phyloP scores from a whole-genome alignment of 1,284 basidiomycete genomes.

The Puccinia polysora region DNA sequence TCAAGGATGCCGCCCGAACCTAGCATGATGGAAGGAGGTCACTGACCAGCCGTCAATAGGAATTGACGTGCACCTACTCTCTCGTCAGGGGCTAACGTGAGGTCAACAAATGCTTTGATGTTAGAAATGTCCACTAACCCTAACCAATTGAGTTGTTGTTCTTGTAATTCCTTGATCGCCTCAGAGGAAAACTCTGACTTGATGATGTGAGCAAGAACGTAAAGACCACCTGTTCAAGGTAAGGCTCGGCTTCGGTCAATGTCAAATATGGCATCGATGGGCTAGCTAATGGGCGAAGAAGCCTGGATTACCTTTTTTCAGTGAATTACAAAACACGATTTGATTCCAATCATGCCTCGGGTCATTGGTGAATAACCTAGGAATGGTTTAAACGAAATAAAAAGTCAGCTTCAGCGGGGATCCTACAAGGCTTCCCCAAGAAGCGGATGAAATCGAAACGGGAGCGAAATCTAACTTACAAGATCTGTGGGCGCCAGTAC shows the following conservation, averaged over 20 bases:
- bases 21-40: neutral
- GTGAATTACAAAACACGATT: slow-evolving; percentile 41
- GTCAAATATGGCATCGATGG: too few relatives aligned
- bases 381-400: too few relatives aligned
- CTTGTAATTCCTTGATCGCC: slow-evolving; percentile 36
- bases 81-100: slow-evolving; percentile 37
- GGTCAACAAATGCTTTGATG: slow-evolving; percentile 41
- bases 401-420: neutral
- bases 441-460: neutral
- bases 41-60: slow-evolving; percentile 34
- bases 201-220: slow-evolving; percentile 40
- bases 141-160: slow-evolving; percentile 41
- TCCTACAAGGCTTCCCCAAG: neutral
- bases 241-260: neutral
- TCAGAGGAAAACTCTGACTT: slow-evolving; percentile 42
- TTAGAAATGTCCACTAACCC: slow-evolving; percentile 41
- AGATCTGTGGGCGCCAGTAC: slow-evolving; percentile 41
- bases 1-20: neutral
- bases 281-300: neutral
- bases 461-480: slow-evolving; percentile 12
- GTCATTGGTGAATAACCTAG: slow-evolving; percentile 37
- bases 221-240: slow-evolving; percentile 21
- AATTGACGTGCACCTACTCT: slow-evolving; percentile 39
- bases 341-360: slow-evolving; percentile 42
- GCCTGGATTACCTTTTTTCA: slow-evolving; percentile 30